Conservation (phyloP, 352 stramenopile species). For the Globisporangium heterothallicum region DNA sequence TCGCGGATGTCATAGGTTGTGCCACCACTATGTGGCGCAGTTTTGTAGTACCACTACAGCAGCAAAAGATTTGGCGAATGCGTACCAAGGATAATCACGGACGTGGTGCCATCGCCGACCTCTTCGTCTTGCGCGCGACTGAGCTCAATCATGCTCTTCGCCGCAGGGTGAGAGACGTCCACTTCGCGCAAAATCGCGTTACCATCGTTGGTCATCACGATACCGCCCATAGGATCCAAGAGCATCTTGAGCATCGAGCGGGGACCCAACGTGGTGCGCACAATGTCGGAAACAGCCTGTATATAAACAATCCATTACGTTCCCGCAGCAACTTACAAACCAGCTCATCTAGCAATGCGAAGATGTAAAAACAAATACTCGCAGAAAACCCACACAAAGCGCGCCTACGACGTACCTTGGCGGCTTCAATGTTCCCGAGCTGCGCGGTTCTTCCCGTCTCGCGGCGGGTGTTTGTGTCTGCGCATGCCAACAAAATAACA, state of each 20-base stretch:
- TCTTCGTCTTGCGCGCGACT: slow-evolving; percentile 98
- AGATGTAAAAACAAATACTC: not conserved
- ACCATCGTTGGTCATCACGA: slow-evolving; percentile 99
- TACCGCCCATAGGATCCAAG: slow-evolving; percentile 98
- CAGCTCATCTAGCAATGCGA: not conserved
- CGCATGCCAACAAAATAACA: too few relatives aligned
- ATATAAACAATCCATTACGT: slow-evolving; percentile 3
- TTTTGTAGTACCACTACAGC: too few relatives aligned
- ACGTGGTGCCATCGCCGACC: slow-evolving; percentile 99
- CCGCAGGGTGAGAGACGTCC: slow-evolving; percentile 96
- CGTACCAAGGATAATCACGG: slow-evolving; percentile 97
- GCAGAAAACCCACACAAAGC: not conserved
- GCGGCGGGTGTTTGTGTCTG: slow-evolving; percentile 97
- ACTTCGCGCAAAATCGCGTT: slow-evolving; percentile 99
- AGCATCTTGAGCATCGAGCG: slow-evolving; percentile 99
- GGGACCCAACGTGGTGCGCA: slow-evolving; percentile 98
- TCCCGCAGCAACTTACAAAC: not conserved
- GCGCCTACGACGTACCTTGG: slow-evolving; percentile 51
- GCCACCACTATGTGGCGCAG: too few relatives aligned
- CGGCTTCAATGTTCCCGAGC: slow-evolving; percentile 97
- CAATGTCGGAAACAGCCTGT: slow-evolving; percentile 96
- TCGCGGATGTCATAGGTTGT: too few relatives aligned
- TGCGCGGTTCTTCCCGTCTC: slow-evolving; percentile 97
- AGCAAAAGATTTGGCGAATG: too few relatives aligned
- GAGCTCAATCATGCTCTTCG: slow-evolving; percentile 99